Evolutionary conservation across 768 basidiomycete species (phyloP).

Genomic region (Chlorophyllum brunneum): DNA sequence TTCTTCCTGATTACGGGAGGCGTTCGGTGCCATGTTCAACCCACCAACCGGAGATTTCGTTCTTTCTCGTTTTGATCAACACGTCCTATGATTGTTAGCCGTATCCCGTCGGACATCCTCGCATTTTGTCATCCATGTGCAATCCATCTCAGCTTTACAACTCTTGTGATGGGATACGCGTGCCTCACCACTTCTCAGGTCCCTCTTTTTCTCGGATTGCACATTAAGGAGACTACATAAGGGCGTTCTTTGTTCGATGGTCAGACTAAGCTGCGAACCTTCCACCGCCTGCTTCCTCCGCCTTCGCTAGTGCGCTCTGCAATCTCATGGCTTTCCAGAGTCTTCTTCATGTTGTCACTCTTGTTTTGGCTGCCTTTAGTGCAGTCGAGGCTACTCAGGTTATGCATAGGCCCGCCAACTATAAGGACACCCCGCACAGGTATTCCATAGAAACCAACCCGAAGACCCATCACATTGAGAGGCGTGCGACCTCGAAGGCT

Average conservation of each 20-base stretch:
- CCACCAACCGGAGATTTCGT: constrained; percentile 6
- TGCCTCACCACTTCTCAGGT: background rate
- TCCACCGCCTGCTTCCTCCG: background rate
- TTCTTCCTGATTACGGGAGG: too few relatives aligned
- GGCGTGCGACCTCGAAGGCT: constrained; percentile 35
- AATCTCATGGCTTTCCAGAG: constrained; percentile 14
- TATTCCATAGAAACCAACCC: constrained; percentile 31
- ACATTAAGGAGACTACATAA: background rate
- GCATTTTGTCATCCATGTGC: background rate
- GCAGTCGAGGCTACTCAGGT: constrained; percentile 41
- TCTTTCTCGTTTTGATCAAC: background rate
- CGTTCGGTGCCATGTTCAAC: background rate
- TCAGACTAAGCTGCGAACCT: background rate
- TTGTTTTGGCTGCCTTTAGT: constrained; percentile 21
- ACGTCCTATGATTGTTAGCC: background rate
- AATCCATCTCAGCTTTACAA: background rate
- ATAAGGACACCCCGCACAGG: constrained; percentile 34
- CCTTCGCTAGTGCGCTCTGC: background rate
- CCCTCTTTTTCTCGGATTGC: background rate
- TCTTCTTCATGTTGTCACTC: constrained; percentile 23
- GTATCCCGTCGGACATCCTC: background rate
- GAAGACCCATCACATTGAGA: constrained; percentile 36
- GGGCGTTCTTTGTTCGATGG: background rate
- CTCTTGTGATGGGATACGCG: constrained; percentile 1
- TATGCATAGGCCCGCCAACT: constrained; percentile 49